phyloP scores from a whole-genome alignment of 2,329 filamentous ascomycete species.

The Calonectria crousiana region DNA sequence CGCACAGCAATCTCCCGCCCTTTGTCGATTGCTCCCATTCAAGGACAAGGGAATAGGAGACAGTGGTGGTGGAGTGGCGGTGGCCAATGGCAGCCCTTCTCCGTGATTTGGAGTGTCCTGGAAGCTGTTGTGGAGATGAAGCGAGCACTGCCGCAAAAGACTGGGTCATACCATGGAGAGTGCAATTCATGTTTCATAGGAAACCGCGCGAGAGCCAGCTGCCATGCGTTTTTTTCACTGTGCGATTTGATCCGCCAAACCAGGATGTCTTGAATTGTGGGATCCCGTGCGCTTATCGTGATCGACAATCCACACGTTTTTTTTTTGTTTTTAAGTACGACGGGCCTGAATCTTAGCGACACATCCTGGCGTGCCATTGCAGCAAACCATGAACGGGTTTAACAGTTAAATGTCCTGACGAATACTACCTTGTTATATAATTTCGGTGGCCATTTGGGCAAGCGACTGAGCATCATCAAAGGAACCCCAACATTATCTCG shows the following conservation, averaged over 20 bases:
- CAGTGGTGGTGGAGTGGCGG: not conserved
- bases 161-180: not conserved
- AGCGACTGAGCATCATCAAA: not conserved
- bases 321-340: not conserved
- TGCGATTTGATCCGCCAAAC: not conserved
- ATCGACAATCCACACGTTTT: slow-evolving; percentile 1
- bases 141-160: not conserved
- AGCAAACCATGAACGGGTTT: not conserved
- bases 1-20: not conserved
- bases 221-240: not conserved
- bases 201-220: not conserved
- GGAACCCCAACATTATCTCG: not conserved
- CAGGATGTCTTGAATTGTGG: not conserved
- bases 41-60: not conserved
- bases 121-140: not conserved
- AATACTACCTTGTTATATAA: not conserved
- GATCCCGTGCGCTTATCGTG: slow-evolving; percentile 10
- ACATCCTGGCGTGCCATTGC: not conserved
- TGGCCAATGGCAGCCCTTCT: not conserved
- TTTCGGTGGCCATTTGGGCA: too few relatives aligned
- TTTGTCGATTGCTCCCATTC: not conserved
- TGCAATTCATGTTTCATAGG: not conserved
- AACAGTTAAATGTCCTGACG: not conserved
- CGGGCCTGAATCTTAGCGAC: not conserved
- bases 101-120: not conserved